phyloP scores from a whole-genome alignment of 192 early-diverging fungal species.

The Obelidium mucronatum region DNA sequence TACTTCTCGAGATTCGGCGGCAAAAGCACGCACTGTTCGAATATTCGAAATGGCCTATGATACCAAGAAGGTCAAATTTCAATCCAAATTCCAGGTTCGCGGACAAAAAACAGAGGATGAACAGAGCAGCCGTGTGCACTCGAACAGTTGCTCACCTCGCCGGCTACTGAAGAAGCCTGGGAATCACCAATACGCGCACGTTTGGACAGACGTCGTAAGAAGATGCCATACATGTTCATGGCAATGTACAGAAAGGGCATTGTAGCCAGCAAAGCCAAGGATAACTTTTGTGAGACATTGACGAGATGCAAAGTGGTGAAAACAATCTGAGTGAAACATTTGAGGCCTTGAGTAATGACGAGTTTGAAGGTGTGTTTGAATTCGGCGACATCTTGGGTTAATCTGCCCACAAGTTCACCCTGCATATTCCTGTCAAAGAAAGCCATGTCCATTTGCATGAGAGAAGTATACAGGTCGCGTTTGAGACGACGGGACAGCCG shows the following conservation, averaged over 20 bases:
- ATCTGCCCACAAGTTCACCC: slow-evolving; percentile 39
- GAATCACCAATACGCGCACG: slow-evolving; percentile 30
- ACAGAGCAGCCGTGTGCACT: neutral
- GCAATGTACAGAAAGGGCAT: slow-evolving; percentile 50
- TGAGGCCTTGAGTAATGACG: slow-evolving; percentile 50
- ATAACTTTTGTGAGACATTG: slow-evolving; percentile 42
- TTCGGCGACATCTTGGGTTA: slow-evolving; percentile 48
- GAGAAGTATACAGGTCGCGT: slow-evolving; percentile 30
- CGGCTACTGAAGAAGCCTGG: slow-evolving; percentile 37
- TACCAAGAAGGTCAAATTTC: too few relatives aligned
- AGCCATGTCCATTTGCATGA: slow-evolving; percentile 47
- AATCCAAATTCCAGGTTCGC: too few relatives aligned
- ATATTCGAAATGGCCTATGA: slow-evolving; percentile 50
- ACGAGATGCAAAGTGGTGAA: slow-evolving; percentile 43
- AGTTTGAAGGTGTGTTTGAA: slow-evolving; percentile 53
- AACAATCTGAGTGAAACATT: slow-evolving; percentile 46
- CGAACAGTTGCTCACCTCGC: slow-evolving; percentile 18
- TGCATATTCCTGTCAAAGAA: slow-evolving; percentile 48
- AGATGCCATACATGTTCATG: slow-evolving; percentile 50
- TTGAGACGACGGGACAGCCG: slow-evolving; percentile 36
- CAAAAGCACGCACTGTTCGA: slow-evolving; percentile 49
- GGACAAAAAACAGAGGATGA: too few relatives aligned
- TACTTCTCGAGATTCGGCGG: slow-evolving; percentile 41
- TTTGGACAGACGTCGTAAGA: slow-evolving; percentile 43
- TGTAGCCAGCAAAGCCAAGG: slow-evolving; percentile 31